Evolutionary conservation across 441 rosid genomes (phyloP).

Genomic region (Syzygium malaccense): DNA sequence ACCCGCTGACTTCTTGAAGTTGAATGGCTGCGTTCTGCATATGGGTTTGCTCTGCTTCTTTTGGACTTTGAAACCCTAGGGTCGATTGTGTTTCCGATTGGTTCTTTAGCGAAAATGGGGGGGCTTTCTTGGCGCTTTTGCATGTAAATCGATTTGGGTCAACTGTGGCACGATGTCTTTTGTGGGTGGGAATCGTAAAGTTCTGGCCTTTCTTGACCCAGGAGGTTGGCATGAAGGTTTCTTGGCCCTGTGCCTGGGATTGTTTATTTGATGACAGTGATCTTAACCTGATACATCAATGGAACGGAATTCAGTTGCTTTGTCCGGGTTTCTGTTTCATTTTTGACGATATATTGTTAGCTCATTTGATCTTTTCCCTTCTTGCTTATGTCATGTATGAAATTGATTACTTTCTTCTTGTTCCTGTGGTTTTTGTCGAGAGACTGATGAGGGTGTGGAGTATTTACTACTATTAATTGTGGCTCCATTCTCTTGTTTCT

Average conservation of each 20-base stretch:
- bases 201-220: neutral
- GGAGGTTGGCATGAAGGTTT: neutral
- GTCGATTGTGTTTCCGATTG: neutral
- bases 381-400: neutral
- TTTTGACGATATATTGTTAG: neutral
- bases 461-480: neutral
- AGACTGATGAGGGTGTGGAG: neutral
- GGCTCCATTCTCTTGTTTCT: neutral
- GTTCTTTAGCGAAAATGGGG: neutral
- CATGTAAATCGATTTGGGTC: neutral
- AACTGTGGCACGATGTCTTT: neutral
- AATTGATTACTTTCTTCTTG: neutral
- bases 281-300: neutral
- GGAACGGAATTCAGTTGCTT: neutral
- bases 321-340: neutral
- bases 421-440: neutral
- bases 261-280: neutral
- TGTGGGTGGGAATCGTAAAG: neutral
- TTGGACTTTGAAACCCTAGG: neutral
- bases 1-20: neutral
- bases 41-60: neutral
- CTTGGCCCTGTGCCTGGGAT: neutral
- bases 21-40: neutral
- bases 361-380: neutral
- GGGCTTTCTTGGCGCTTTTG: neutral